Evolutionary conservation across 2,329 filamentous ascomycete species (phyloP), one percentile per base, ranked within the genome.

Genomic region (Fusarium bactridioides): DNA sequence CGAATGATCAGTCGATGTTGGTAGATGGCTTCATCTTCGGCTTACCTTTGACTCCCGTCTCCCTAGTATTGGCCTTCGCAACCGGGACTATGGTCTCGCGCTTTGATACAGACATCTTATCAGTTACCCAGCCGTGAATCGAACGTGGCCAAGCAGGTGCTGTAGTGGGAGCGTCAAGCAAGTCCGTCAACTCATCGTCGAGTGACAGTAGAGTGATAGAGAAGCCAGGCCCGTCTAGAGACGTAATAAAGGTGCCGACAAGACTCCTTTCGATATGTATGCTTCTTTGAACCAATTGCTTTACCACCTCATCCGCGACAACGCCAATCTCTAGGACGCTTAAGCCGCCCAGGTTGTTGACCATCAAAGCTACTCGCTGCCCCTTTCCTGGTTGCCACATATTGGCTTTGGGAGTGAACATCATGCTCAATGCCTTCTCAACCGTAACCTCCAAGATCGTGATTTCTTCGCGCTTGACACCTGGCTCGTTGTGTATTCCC

Each of bases 401-500:
- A 45, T 53, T 60, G 35, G 56, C 50, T 64, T 75, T 76, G n/a
- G 67, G 62, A 12, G 53, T 66, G 41, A 77, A 77, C 64, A 77
- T 59, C 44, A 77, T 76, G n/a, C 63, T 45, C 35, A 77, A 37
- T 15, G 69, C 57, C 44, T 71, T 76, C 37, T 59, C 40, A 7
- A 76, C 64, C 9, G 73, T 75, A 18, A 62, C 62, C 25, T 76
- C 62, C 3, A 77, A 61, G 13, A n/a, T 63, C 10, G 51, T 23
- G 2, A 76, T 57, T 33, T 64, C 53, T 43, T 74, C 69, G n/a
- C 75, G 74, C 35, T 65, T 67, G n/a, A 76, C 75, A 23, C 75
- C 75, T 3, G 75, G 75, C 33, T 77, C 75, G 58, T 77, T 77
- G 62, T 77, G 75, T 43, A 77, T 77, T 31, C 75, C 75, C 75